Conservation (phyloP, 2,329 filamentous ascomycete genomes). For the Apiospora hydei region DNA sequence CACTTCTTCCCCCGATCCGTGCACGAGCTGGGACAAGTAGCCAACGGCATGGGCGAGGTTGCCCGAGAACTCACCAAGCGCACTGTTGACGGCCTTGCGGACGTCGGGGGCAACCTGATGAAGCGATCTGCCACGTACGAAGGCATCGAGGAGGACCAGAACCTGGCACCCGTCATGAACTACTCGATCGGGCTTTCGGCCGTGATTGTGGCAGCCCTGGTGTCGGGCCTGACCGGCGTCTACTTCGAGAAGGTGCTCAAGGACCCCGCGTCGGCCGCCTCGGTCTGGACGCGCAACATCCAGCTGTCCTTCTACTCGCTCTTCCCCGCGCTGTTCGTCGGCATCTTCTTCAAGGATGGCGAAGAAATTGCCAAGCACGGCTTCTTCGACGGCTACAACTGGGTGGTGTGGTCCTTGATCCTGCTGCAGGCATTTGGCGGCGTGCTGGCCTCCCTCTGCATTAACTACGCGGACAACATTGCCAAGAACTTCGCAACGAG, state of each 20-base stretch:
- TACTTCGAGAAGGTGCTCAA: constrained; percentile 93
- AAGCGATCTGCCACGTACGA: constrained; percentile 89
- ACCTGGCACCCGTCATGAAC: constrained; percentile 68
- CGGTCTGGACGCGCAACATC: constrained; percentile 93
- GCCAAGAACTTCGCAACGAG: constrained; percentile 94
- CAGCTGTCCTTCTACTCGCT: constrained; percentile 95
- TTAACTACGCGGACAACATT: constrained; percentile 87
- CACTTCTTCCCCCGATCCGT: constrained; percentile 81
- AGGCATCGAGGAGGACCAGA: constrained; percentile 76
- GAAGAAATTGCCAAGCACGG: constrained; percentile 82
- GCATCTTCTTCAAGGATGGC: constrained; percentile 87
- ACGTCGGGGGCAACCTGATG: constrained; percentile 51
- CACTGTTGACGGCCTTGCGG: constrained; percentile 47
- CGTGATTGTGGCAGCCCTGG: constrained; percentile 77
- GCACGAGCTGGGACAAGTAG: constrained; percentile 75
- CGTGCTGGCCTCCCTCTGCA: constrained; percentile 81
- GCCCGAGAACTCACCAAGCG: constrained; percentile 59
- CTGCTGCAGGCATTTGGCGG: constrained; percentile 84
- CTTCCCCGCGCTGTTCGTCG: constrained; percentile 86
- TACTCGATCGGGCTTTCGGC: constrained; percentile 80
- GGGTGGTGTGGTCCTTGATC: constrained; percentile 87
- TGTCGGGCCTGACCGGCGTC: constrained; percentile 86
- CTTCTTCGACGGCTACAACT: constrained; percentile 95
- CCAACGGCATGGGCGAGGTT: constrained; percentile 57
- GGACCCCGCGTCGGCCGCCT: constrained; percentile 76